phyloP scores from a whole-genome alignment of 73 alveolate species.

The Uronychia setigera region DNA sequence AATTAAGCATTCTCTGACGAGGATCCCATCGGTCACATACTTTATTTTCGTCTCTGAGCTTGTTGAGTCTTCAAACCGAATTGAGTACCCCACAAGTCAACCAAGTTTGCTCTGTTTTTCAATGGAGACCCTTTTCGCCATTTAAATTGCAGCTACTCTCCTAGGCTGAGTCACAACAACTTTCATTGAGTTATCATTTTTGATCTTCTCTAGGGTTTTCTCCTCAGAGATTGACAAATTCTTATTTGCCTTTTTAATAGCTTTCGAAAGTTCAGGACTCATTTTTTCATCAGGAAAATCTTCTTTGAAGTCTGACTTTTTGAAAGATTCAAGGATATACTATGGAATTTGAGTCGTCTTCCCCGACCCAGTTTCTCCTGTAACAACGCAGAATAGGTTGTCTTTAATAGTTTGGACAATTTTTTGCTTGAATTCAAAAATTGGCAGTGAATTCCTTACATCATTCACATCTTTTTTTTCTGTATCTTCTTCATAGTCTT shows the following conservation, averaged over 20 bases:
- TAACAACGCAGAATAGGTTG: conserved; percentile 64
- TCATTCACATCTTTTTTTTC: background rate
- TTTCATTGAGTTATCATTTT: conserved; percentile 45
- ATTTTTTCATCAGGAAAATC: conserved; percentile 1
- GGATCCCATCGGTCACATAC: conserved; percentile 97
- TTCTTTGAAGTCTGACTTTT: conserved; percentile 51
- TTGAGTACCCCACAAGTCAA: conserved; percentile 91
- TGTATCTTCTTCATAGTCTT: background rate
- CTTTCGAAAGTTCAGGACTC: background rate
- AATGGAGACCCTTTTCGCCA: conserved; percentile 75
- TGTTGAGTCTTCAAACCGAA: conserved; percentile 87
- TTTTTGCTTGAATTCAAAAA: conserved; percentile 41
- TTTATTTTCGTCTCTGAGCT: conserved; percentile 70
- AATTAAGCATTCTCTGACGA: conserved; percentile 92
- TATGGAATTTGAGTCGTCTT: conserved; percentile 94
- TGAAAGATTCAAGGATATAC: conserved; percentile 52
- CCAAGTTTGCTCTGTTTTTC: conserved; percentile 77
- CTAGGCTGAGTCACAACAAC: conserved; percentile 86
- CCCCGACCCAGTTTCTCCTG: conserved; percentile 98
- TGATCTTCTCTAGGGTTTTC: conserved; percentile 54
- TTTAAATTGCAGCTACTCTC: conserved; percentile 79
- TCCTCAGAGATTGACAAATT: conserved; percentile 37
- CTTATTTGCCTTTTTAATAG: conserved; percentile 38
- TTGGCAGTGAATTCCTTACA: conserved; percentile 45
- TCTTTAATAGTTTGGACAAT: conserved; percentile 29